Conservation (phyloP, 1,284 basidiomycete species). For the Apiotrichum veenhuisii region DNA sequence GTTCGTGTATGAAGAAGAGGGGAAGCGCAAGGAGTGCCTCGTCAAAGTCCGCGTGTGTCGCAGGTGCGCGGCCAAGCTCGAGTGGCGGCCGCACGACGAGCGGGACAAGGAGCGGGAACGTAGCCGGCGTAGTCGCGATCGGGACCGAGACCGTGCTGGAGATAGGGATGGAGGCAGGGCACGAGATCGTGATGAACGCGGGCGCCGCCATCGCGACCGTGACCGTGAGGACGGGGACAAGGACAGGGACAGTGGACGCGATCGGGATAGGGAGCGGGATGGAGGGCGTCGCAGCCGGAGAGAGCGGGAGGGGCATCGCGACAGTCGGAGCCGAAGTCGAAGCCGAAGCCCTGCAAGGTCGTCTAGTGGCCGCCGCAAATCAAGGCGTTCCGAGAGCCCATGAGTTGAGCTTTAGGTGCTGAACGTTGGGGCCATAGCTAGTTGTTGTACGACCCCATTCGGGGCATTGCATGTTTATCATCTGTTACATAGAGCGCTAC, state of each 20-base stretch:
- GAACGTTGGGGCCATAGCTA: too few relatives aligned
- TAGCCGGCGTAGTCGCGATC: too few relatives aligned
- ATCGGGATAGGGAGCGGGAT: not conserved
- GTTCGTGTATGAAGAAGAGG: constrained; percentile 78
- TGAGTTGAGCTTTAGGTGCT: too few relatives aligned
- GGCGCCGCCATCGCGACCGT: not conserved
- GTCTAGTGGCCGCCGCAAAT: too few relatives aligned
- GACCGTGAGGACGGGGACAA: not conserved
- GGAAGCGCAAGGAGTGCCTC: constrained; percentile 67
- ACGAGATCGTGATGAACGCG: not conserved
- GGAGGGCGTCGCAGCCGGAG: too few relatives aligned
- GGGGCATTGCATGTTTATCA: too few relatives aligned
- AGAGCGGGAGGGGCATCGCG: not conserved
- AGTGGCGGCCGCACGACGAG: constrained; percentile 63
- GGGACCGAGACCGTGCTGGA: too few relatives aligned
- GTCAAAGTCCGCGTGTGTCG: constrained; percentile 84
- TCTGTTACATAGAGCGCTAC: too few relatives aligned
- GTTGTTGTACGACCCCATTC: too few relatives aligned
- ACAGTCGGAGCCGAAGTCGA: not conserved
- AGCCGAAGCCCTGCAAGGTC: not conserved
- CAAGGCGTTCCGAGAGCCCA: too few relatives aligned
- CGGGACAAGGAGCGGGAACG: not conserved
- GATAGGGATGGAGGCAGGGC: too few relatives aligned
- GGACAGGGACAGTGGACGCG: not conserved
- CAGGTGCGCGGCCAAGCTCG: constrained; percentile 72